Evolutionary conservation across 257 asterid species (phyloP), one percentile per base, ranked within the genome.

Genomic region (Knoxia roxburghii): DNA sequence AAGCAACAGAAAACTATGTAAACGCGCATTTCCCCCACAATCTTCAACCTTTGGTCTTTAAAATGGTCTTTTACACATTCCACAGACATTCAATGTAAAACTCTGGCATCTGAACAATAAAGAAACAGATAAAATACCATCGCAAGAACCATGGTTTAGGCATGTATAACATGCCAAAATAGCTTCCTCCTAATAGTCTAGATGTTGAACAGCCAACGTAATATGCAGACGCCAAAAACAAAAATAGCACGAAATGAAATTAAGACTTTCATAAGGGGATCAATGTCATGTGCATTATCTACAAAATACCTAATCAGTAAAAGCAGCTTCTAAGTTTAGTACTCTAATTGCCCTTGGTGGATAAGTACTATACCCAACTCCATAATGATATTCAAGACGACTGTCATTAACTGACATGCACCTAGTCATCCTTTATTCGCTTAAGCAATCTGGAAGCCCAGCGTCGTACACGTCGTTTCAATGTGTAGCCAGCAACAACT

Each of bases 361-460:
- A 55, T 23, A 63, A 23, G 26, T 51, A 23, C 41, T 24, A 6
- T 12, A 27, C 51, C 26, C 69, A 11, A 21, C 2, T 6, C 43
- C 9, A 21, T n/a, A 10, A 49, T 6, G 2, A 49, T 53, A 17
- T 20, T 20, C 2, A 30, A 64, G 9, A 23, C 7, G 21, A 40
- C 30, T 30, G 46, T 33, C 39, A 62, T 53, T 46, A 15, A 53
- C 41, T 23, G 29, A 33, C 23, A 27, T n/a, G 50, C 29, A 52
- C 35, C 85, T 65, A 89, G 29, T 87, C 91, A 70, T 88, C 91
- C 74, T 85, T 87, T 73, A 87, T 54, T 73, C 77, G 80, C 74
- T 75, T 72, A 46, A 91, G 81, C 67, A 91, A 73, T 63, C 56
- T 87, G 37, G 92, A 80, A 27, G 91, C 95, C 96, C 96, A 89